Evolutionary conservation across 768 basidiomycete genomes (phyloP).

Genomic region (Rickenella mellea): DNA sequence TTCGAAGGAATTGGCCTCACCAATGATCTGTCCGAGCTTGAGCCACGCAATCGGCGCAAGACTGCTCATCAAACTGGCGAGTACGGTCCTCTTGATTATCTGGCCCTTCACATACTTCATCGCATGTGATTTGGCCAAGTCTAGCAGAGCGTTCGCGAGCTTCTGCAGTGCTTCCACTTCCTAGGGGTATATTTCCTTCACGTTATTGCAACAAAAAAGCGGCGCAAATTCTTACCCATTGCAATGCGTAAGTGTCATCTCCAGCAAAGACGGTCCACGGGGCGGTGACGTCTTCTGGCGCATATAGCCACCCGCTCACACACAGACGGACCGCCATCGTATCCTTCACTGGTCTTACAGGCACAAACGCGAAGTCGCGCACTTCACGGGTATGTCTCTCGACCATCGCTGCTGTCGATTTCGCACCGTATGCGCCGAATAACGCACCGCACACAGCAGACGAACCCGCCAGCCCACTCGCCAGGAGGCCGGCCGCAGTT

Average conservation of each 20-base stretch:
- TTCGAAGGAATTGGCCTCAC: constrained; percentile 17
- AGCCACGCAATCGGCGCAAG: constrained; percentile 42
- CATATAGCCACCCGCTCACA: constrained; percentile 44
- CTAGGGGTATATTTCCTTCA: constrained; percentile 18
- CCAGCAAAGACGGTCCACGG: constrained; percentile 42
- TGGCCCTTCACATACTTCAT: constrained; percentile 40
- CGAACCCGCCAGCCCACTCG: constrained; percentile 44
- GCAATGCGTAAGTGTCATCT: constrained; percentile 46
- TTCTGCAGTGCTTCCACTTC: constrained; percentile 45
- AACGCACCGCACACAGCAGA: constrained; percentile 47
- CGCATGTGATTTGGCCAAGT: constrained; percentile 35
- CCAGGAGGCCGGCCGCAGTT: constrained; percentile 38
- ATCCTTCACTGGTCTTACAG: constrained; percentile 26
- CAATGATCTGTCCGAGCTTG: constrained; percentile 45
- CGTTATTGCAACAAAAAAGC: not conserved
- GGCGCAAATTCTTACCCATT: constrained; percentile 33
- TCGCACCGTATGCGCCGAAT: constrained; percentile 49
- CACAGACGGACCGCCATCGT: constrained; percentile 44
- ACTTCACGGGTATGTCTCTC: constrained; percentile 42
- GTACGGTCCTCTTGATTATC: constrained; percentile 40
- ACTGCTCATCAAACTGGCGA: constrained; percentile 38
- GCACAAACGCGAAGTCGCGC: constrained; percentile 41
- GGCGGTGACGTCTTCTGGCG: constrained; percentile 33
- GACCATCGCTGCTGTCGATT: constrained; percentile 37
- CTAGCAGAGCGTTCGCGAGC: constrained; percentile 36